Evolutionary conservation across 345 rosid species (phyloP).

Genomic region (Syzygium aqueum): DNA sequence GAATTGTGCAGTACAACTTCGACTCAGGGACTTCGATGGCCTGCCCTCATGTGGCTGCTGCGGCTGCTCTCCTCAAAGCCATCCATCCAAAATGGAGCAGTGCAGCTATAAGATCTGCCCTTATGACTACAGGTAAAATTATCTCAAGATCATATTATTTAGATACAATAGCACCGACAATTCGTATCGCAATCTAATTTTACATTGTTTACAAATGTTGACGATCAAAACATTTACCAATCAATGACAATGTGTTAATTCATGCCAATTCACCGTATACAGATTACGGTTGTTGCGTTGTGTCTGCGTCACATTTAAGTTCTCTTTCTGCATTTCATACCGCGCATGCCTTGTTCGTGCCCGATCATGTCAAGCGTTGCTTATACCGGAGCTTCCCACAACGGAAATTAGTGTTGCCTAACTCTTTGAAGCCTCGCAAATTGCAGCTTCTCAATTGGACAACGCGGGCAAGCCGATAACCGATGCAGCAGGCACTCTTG

Average conservation of each 20-base stretch:
- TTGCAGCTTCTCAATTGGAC: conserved; percentile 43
- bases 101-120: conserved; percentile 82
- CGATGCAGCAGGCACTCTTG: conserved; percentile 26
- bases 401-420: neutral
- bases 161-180: neutral
- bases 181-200: neutral
- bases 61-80: conserved; percentile 64
- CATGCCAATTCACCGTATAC: neutral
- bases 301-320: neutral
- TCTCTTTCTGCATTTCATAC: neutral
- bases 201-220: neutral
- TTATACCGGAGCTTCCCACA: neutral
- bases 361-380: neutral
- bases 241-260: neutral
- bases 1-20: conserved; percentile 34
- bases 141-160: neutral
- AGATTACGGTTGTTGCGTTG: neutral
- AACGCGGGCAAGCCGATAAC: conserved; percentile 34
- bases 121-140: conserved; percentile 45
- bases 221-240: neutral
- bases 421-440: neutral
- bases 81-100: conserved; percentile 74
- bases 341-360: neutral
- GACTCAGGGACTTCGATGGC: conserved; percentile 88
- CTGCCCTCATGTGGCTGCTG: conserved; percentile 81